Evolutionary conservation across 768 basidiomycete genomes (phyloP).

Genomic region (Mrakia gelida): DNA sequence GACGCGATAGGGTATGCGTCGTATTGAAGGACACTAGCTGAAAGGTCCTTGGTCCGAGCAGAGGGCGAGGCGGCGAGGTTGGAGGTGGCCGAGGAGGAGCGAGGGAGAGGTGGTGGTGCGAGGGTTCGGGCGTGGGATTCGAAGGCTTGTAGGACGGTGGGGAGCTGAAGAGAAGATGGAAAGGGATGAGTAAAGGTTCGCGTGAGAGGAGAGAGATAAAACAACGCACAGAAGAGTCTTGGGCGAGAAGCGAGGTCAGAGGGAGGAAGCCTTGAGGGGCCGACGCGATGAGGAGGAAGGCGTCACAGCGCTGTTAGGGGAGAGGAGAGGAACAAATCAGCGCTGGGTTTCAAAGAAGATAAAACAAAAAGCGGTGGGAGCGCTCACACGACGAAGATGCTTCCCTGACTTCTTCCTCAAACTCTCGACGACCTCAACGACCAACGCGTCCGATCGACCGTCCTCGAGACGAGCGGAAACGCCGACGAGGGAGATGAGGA

Average conservation of each 20-base stretch:
- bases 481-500: conserved; percentile 5
- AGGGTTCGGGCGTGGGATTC: neutral
- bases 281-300: neutral
- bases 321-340: neutral
- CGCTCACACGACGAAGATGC: conserved; percentile 12
- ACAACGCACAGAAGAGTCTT: neutral
- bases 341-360: too few species aligned
- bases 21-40: neutral
- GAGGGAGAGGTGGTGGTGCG: neutral
- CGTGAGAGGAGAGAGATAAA: neutral
- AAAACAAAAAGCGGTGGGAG: neutral
- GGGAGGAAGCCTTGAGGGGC: neutral
- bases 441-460: neutral
- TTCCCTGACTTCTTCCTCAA: neutral
- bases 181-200: neutral
- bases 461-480: neutral
- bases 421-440: neutral
- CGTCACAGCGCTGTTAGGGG: neutral
- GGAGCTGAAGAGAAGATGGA: neutral
- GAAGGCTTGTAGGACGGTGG: neutral
- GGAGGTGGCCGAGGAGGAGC: neutral
- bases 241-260: neutral
- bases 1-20: conserved; percentile 9
- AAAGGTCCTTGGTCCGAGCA: neutral
- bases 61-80: neutral